Evolutionary conservation across 2,329 filamentous ascomycete species (phyloP).

Genomic region (Xylariaceae sp.): DNA sequence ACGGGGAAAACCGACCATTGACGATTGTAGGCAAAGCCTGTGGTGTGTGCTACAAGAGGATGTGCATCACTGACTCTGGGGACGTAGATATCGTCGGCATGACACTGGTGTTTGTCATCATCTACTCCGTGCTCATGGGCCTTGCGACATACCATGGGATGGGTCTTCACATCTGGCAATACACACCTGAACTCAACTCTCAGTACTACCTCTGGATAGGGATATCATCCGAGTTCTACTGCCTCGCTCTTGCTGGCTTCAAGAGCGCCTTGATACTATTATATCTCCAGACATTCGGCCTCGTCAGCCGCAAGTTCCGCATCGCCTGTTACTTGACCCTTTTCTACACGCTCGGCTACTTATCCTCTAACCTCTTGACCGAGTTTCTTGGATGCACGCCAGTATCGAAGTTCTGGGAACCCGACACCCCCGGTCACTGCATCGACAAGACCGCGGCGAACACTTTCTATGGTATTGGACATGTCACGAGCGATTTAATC

Average conservation of each 20-base stretch:
- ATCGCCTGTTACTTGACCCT: conserved; percentile 27
- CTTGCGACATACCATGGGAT: conserved; percentile 29
- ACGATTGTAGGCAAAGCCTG: conserved; percentile 26
- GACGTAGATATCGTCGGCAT: conserved; percentile 23
- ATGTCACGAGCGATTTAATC: conserved; percentile 30
- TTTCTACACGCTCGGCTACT: conserved; percentile 47
- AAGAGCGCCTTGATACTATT: conserved; percentile 27
- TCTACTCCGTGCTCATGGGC: conserved; percentile 26
- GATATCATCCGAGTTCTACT: conserved; percentile 30
- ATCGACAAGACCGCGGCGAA: conserved; percentile 26
- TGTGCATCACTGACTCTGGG: background rate
- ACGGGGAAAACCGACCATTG: conserved; percentile 17
- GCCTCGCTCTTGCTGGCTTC: conserved; percentile 28
- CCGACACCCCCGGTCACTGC: conserved; percentile 23
- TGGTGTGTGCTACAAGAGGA: too few species aligned
- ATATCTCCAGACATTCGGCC: conserved; percentile 28
- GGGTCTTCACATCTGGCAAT: conserved; percentile 31
- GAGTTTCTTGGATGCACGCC: conserved; percentile 29
- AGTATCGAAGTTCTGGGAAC: conserved; percentile 27
- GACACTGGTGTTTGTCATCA: conserved; percentile 26
- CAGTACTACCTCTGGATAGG: conserved; percentile 31
- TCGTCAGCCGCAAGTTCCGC: conserved; percentile 25
- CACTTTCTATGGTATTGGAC: conserved; percentile 28
- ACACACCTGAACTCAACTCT: conserved; percentile 26
- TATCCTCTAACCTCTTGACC: conserved; percentile 55